Evolutionary conservation across 306 rosid species (phyloP).

Genomic region (Cicer arietinum): DNA sequence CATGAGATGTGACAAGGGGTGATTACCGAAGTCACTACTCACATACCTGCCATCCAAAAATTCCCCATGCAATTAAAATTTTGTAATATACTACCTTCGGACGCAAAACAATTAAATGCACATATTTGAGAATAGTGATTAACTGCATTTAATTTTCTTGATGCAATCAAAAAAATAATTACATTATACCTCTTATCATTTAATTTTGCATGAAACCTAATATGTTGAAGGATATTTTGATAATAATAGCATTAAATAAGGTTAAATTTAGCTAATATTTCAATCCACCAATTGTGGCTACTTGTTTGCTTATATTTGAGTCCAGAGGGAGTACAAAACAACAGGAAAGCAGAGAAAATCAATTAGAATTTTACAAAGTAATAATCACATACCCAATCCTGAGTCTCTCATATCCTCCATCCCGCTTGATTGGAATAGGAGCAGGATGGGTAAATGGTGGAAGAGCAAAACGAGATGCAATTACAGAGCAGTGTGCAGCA

Average conservation of each 20-base stretch:
- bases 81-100: background rate
- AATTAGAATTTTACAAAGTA: background rate
- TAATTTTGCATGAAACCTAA: no score
- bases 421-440: constrained; percentile 63
- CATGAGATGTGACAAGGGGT: constrained; percentile 85
- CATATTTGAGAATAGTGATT: no score
- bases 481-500: constrained; percentile 88
- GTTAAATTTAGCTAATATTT: no score
- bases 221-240: no score
- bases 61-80: background rate
- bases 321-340: constrained; percentile 32
- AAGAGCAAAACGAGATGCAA: constrained; percentile 90
- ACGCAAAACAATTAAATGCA: no score
- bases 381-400: constrained; percentile 77
- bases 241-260: no score
- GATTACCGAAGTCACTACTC: constrained; percentile 62
- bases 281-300: no score
- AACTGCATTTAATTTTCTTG: no score
- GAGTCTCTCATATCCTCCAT: constrained; percentile 74
- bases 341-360: background rate
- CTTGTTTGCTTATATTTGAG: no score
- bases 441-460: constrained; percentile 81
- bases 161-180: no score
- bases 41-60: constrained; percentile 52
- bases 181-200: no score